Percentiles rank a stretch among this genome's conserved stretches.
Evolutionary conservation across 176 grass and related monocot species (phyloP).

Genomic region (Tillandsia leiboldiana): DNA sequence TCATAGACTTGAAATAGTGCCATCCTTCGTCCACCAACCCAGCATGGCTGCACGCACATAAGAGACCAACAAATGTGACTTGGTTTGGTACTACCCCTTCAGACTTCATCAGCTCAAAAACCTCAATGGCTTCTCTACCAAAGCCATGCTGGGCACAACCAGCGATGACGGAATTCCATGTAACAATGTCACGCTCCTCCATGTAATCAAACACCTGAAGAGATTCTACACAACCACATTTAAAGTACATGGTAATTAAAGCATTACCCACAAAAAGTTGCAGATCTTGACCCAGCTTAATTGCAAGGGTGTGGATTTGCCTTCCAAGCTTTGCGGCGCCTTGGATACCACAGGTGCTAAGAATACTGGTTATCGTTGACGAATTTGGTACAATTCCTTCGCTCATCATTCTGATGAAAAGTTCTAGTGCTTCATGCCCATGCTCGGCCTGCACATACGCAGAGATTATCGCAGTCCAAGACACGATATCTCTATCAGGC

Average conservation of each 20-base stretch:
- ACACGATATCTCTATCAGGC: slow-evolving; percentile 34
- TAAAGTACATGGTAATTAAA: slow-evolving; percentile 56
- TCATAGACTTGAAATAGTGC: slow-evolving; percentile 53
- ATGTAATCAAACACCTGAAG: slow-evolving; percentile 30
- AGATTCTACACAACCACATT: slow-evolving; percentile 48
- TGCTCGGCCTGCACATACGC: slow-evolving; percentile 32
- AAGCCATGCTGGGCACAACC: slow-evolving; percentile 39
- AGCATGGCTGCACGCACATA: slow-evolving; percentile 53
- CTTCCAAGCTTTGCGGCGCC: slow-evolving; percentile 21
- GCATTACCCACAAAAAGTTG: slow-evolving; percentile 42
- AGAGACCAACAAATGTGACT: slow-evolving; percentile 50
- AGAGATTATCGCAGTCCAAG: slow-evolving; percentile 48
- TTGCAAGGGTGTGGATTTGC: slow-evolving; percentile 34
- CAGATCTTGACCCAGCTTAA: slow-evolving; percentile 29
- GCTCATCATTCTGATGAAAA: slow-evolving; percentile 25
- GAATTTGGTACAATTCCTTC: slow-evolving; percentile 68
- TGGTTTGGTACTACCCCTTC: slow-evolving; percentile 40
- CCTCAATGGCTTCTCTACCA: slow-evolving; percentile 32
- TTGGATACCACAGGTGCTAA: neutral
- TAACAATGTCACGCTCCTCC: slow-evolving; percentile 47
- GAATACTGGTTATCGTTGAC: slow-evolving; percentile 33
- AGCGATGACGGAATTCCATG: slow-evolving; percentile 52
- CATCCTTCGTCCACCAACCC: slow-evolving; percentile 52
- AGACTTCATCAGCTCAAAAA: slow-evolving; percentile 43
- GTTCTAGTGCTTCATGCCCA: slow-evolving; percentile 27